Conservation (phyloP, 495 filamentous ascomycete species). For the Xylaria bambusicola region DNA sequence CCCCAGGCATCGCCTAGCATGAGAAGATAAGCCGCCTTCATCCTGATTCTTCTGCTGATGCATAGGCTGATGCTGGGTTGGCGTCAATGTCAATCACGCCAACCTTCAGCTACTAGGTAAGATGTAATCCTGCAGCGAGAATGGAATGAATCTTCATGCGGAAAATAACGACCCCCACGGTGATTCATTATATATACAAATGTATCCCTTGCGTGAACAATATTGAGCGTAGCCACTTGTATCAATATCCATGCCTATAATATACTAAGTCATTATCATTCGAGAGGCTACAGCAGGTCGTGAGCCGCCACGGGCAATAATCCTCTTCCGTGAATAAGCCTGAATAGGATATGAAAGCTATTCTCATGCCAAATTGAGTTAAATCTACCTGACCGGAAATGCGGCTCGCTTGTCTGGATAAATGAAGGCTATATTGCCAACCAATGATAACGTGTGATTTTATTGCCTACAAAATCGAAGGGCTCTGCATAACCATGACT, state of each 20-base stretch:
- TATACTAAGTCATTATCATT: background rate
- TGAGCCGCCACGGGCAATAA: background rate
- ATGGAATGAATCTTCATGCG: too few species aligned
- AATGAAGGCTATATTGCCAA: slow-evolving; percentile 13
- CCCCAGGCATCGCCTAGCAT: background rate
- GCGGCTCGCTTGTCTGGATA: slow-evolving; percentile 14
- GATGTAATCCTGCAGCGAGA: too few species aligned
- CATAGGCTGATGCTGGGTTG: background rate
- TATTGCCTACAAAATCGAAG: too few species aligned
- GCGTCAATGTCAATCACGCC: background rate
- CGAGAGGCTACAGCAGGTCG: background rate
- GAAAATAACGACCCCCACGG: too few species aligned
- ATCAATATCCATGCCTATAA: too few species aligned
- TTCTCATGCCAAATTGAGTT: background rate
- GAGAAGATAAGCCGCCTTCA: background rate
- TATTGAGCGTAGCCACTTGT: too few species aligned
- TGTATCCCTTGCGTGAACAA: too few species aligned
- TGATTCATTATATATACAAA: too few species aligned
- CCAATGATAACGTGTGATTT: background rate
- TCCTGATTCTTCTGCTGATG: background rate
- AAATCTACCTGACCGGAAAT: background rate
- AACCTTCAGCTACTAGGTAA: too few species aligned
- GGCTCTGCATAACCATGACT: too few species aligned
- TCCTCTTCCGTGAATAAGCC: slow-evolving; percentile 5
- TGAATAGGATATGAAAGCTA: background rate